A percentile compares a stretch with the other conserved stretches of the same genome.
Conservation (phyloP, 805 yeast genomes). For the Metschnikowia picachoensis region DNA sequence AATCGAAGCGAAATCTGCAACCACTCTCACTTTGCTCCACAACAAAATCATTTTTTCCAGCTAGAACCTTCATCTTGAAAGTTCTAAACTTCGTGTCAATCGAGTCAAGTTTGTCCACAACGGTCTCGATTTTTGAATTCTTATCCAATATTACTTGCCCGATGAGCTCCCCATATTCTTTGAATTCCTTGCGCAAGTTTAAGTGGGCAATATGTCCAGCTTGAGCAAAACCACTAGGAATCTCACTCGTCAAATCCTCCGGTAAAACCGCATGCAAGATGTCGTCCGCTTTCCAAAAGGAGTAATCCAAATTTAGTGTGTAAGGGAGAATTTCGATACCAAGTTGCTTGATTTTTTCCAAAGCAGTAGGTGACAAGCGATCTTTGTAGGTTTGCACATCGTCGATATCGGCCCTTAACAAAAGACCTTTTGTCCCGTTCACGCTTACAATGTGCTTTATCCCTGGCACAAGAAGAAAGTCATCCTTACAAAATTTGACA, state of each 20-base stretch:
- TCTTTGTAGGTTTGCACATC: constrained; percentile 33
- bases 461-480: constrained; percentile 66
- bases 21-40: constrained; percentile 88
- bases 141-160: constrained; percentile 91
- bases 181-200: constrained; percentile 77
- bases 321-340: constrained; percentile 50
- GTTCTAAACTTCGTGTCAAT: constrained; percentile 89
- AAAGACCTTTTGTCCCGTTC: constrained; percentile 47
- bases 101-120: constrained; percentile 85
- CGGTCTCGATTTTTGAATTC: constrained; percentile 75
- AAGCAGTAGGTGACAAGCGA: constrained; percentile 41
- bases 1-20: constrained; percentile 83
- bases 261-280: constrained; percentile 78
- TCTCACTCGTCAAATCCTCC: constrained; percentile 57
- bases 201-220: constrained; percentile 97
- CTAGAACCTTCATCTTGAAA: constrained; percentile 88
- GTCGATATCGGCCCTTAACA: constrained; percentile 52
- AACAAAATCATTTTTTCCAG: constrained; percentile 70
- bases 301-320: constrained; percentile 56
- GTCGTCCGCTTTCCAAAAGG: constrained; percentile 88
- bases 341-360: constrained; percentile 43
- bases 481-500: constrained; percentile 53
- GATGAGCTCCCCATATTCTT: constrained; percentile 74
- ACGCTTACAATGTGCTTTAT: constrained; percentile 59
- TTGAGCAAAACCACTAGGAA: constrained; percentile 86